A percentile compares a stretch with the other conserved stretches of the same genome.
phyloP scores from a whole-genome alignment of 2,329 filamentous ascomycete species.

The Clarireedia monteithiana region DNA sequence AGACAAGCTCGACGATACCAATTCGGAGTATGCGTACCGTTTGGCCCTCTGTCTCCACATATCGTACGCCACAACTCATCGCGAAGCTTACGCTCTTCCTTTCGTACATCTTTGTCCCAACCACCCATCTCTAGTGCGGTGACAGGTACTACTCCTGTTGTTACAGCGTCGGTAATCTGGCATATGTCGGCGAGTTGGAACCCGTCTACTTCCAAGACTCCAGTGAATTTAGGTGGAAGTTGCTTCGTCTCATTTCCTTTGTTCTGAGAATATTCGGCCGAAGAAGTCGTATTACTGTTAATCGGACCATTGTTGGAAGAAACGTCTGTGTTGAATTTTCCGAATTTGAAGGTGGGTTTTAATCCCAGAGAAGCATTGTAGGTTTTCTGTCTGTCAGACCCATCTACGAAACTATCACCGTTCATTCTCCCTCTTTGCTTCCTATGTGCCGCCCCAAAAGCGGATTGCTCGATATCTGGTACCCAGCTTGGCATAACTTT shows the following conservation, averaged over 20 bases:
- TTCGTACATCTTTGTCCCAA: neutral
- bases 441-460: constrained; percentile 11
- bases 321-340: neutral
- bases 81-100: neutral
- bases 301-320: neutral
- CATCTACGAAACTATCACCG: constrained; percentile 19
- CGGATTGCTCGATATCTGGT: constrained; percentile 10
- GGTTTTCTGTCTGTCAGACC: neutral
- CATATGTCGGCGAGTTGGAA: constrained; percentile 9
- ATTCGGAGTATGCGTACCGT: constrained; percentile 12
- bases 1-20: constrained; percentile 17
- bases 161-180: constrained; percentile 1
- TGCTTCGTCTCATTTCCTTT: neutral
- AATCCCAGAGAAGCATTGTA: constrained; percentile 13
- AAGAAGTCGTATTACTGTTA: neutral
- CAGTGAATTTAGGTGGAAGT: constrained; percentile 4
- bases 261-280: neutral
- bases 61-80: constrained; percentile 19
- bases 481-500: constrained; percentile 16
- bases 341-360: neutral
- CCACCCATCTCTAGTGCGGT: constrained; percentile 11
- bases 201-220: constrained; percentile 10
- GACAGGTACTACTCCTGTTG: constrained; percentile 6
- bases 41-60: constrained; percentile 15
- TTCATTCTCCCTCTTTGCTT: constrained; percentile 8